Evolutionary conservation across 106 monocot genomes (phyloP), one percentile per base, ranked within the genome.

Genomic region (Dioscorea dumetorum): DNA sequence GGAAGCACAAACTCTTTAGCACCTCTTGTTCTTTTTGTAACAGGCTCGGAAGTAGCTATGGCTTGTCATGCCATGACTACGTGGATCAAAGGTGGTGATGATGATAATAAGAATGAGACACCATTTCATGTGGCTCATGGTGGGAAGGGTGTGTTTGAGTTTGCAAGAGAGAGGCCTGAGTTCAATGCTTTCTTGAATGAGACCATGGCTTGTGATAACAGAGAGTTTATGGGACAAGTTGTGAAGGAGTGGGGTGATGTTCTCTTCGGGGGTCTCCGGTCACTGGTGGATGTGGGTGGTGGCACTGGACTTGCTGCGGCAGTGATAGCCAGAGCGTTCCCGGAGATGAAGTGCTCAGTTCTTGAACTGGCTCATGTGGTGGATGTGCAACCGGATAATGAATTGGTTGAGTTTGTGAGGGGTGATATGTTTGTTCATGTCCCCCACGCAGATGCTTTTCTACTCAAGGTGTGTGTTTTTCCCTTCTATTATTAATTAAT

Each of bases 201-300:
- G 16, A 17, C 17, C 32, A 63, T 63, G 63, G 63, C 63, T 8
- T 17, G 14, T 23, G 63, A 63, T 17, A 23, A 7, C 33, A 12
- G 63, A 17, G 3, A 10, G 12, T 3, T 63, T 5, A 35, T 49
- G 48, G 8, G 7, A 13, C 13, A n/a, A 20, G 19, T 32, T 2
- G 21, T 69, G 8, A 7, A 22, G 17, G 49, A 71, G 0, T 60
- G 41, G 17, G 19, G 60, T 19, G 28, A 28, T 28, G 28, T 28
- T 1, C 41, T 71, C 22, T 71, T 71, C 48, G 4, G n/a, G 0
- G 61, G 49, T 1, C 34, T 71, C 24, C 3, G 48, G 49, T 57
- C 71, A 3, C 22, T 71, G 49, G 71, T 71, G 48, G 71, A 71
- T 17, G 61, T 71, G 5, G 71, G 71, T 24, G 71, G 71, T 16